Evolutionary conservation across 176 grass and related monocot species (phyloP).

Genomic region (Puccinellia tenuiflora): DNA sequence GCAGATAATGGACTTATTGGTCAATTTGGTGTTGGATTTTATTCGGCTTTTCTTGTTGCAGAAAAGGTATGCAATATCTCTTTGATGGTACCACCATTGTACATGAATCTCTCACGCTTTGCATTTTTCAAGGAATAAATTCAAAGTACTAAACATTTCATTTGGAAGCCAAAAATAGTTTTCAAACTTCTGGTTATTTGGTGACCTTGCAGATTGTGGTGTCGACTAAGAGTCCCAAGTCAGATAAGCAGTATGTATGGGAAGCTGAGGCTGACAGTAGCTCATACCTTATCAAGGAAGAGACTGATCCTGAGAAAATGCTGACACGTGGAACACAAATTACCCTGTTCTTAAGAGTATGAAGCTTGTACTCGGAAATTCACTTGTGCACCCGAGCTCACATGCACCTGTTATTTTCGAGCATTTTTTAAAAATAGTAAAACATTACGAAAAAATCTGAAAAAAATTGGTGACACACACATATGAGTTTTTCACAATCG

Average conservation of each 20-base stretch:
- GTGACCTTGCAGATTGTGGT: constrained; percentile 54
- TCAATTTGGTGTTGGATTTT: constrained; percentile 95
- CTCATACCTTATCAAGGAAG: constrained; percentile 82
- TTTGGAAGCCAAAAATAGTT: not conserved
- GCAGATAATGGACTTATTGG: constrained; percentile 88
- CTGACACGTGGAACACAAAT: constrained; percentile 77
- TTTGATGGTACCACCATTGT: not conserved
- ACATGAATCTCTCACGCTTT: not conserved
- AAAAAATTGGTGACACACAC: too few species aligned
- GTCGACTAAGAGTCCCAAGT: constrained; percentile 86
- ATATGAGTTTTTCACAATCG: too few species aligned
- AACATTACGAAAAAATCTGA: too few species aligned
- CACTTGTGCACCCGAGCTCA: too few species aligned
- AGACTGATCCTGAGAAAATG: constrained; percentile 83
- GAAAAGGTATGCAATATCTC: constrained; percentile 41
- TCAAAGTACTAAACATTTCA: not conserved
- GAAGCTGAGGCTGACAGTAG: constrained; percentile 87
- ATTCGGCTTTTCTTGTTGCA: constrained; percentile 92
- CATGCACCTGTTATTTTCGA: too few species aligned
- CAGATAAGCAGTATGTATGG: constrained; percentile 88
- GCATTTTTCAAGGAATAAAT: not conserved
- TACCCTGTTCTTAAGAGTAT: constrained; percentile 78
- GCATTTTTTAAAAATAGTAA: too few species aligned
- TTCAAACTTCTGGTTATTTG: not conserved
- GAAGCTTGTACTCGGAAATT: not conserved